These are phyloP conservation scores for Macroventuria anomochaeta DNA, from an alignment of 2,329 filamentous ascomycete genomes.

Conservation along the genomic window DNA sequence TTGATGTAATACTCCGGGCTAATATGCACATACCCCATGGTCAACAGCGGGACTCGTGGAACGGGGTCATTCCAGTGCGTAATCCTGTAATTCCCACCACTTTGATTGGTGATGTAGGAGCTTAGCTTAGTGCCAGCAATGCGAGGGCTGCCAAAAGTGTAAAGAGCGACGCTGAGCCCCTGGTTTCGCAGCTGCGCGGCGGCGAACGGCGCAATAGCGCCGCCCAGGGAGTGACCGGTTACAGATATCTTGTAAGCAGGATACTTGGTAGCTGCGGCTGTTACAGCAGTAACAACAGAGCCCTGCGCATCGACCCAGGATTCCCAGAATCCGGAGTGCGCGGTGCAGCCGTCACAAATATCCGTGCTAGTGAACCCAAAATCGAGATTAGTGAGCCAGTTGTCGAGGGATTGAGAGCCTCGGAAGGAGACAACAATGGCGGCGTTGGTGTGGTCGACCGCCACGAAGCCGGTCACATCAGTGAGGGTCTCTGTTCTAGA, in stretches of 20 bases:
- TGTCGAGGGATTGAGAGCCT: conserved; percentile 64
- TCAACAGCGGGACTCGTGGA: conserved; percentile 67
- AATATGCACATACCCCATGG: conserved; percentile 69
- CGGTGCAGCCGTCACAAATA: conserved; percentile 57
- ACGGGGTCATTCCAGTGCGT: conserved; percentile 74
- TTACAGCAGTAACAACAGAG: conserved; percentile 54
- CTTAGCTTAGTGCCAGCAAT: conserved; percentile 67
- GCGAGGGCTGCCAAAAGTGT: conserved; percentile 72
- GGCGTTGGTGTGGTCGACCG: conserved; percentile 53
- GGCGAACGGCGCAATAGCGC: conserved; percentile 67
- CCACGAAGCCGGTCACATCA: conserved; percentile 57
- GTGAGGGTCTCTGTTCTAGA: conserved; percentile 33
- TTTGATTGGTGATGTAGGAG: conserved; percentile 62
- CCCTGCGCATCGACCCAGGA: conserved; percentile 63
- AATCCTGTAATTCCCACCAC: conserved; percentile 65
- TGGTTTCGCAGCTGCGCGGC: conserved; percentile 55
- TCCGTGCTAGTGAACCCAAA: conserved; percentile 52
- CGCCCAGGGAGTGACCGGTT: conserved; percentile 74
- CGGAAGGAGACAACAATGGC: conserved; percentile 66
- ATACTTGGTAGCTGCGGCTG: conserved; percentile 53
- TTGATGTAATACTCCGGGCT: conserved; percentile 69
- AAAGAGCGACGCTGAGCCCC: conserved; percentile 45
- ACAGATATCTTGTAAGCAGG: conserved; percentile 62
- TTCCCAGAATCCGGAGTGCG: conserved; percentile 66
- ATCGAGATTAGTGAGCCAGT: conserved; percentile 66